Base-by-base conservation (phyloP, 108 stramenopile genomes). In the Epipyxis sp. region DNA sequence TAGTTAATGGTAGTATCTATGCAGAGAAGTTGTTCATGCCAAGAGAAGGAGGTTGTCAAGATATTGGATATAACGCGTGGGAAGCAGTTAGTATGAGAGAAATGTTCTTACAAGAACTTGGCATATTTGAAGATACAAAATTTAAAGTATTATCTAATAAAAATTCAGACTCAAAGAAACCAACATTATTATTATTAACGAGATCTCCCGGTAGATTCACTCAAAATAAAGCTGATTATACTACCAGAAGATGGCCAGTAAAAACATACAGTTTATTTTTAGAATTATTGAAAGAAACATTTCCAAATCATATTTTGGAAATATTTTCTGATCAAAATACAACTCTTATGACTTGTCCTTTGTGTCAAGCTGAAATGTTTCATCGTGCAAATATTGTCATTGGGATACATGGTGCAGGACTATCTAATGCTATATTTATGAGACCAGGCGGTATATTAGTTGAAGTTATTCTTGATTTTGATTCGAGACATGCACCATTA, bases 361-460 rank as follows among this genome's bases (percentile, higher is more conserved):
- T 45, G 1, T 79, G 79, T 44, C 79, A 79, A 44, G 79, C 58
- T 0, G 42, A 69, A n/a, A 68, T 61, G 45, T 79, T 79, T 57
- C 37, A 29, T 10, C 69, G 69, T 30, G 79, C 79, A 50, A 69
- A 72, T 44, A 44, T 44, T n/a, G 79, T 79, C 69, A 44, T 79
- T 44, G 79, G 79, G 25, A 6, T 42, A 20, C 79, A 79, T 44
- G 79, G 79, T 27, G 79, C 79, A 10, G 79, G 79, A 6, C 39
- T 79, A 20, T 79, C 79, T n/a, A 79, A 79, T 43, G 79, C 69
- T 1, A 46, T 79, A n/a, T 79, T 79, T 39, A 79, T 79, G 79
- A 42, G 13, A n/a, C 69, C 79, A 1, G 79, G 79, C 41, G 79
- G 59, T 1, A 3, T 79, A 13, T 37, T 79, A 68, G 69, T 72